Conservation (phyloP, 2,329 filamentous ascomycete genomes). For the Alternaria triticimaculans region DNA sequence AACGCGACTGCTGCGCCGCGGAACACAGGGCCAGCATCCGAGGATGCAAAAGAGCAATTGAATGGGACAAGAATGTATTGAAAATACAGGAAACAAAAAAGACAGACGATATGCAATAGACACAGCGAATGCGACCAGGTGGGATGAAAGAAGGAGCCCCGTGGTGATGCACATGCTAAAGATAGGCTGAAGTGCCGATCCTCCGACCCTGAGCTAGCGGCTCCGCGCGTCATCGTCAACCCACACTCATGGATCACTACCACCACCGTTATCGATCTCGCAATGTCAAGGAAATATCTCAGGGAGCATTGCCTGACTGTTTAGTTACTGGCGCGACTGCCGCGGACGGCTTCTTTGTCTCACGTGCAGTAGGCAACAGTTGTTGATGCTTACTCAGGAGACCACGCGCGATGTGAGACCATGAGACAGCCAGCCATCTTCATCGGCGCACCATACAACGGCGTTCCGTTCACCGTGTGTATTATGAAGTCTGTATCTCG, state of each 20-base stretch:
- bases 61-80: neutral
- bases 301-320: neutral
- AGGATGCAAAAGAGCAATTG: neutral
- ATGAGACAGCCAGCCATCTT: neutral
- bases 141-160: constrained; percentile 5
- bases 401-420: neutral
- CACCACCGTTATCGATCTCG: neutral
- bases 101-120: neutral
- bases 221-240: constrained; percentile 6
- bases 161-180: constrained; percentile 6
- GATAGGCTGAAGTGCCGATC: constrained; percentile 9
- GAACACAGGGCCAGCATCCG: neutral
- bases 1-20: neutral
- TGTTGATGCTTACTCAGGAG: neutral
- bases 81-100: neutral
- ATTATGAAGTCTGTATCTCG: neutral
- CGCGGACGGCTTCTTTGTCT: neutral
- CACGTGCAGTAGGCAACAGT: neutral
- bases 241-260: neutral
- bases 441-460: neutral
- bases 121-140: neutral
- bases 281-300: neutral
- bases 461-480: neutral
- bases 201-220: constrained; percentile 7
- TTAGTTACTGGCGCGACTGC: neutral